Conservation (phyloP, 2,329 filamentous ascomycete species). For the Cryphonectria japonica region DNA sequence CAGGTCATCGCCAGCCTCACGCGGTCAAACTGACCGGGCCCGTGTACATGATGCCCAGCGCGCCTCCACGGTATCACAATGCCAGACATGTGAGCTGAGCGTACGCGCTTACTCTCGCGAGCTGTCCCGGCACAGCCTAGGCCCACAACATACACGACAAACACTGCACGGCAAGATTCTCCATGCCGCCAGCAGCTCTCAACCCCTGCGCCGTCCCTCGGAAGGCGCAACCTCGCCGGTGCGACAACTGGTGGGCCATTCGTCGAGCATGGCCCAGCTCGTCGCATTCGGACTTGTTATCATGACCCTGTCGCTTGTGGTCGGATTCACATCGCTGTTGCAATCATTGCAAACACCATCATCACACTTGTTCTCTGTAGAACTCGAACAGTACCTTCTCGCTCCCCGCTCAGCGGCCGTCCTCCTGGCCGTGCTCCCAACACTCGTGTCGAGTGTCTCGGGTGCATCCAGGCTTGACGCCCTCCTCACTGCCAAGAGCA, state of each 20-base stretch:
- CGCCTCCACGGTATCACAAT: neutral
- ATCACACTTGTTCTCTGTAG: constrained; percentile 14
- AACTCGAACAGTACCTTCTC: neutral
- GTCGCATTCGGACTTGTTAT: constrained; percentile 28
- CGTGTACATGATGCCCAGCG: neutral
- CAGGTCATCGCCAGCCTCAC: neutral
- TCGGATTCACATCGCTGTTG: constrained; percentile 24
- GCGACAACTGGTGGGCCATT: constrained; percentile 22
- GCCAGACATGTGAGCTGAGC: constrained; percentile 13
- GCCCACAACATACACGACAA: constrained; percentile 10
- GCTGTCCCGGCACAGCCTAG: constrained; percentile 16
- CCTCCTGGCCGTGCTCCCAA: constrained; percentile 22
- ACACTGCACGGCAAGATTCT: constrained; percentile 6
- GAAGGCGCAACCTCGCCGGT: constrained; percentile 14
- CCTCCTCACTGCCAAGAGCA: constrained; percentile 11
- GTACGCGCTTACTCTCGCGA: neutral
- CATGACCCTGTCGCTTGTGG: constrained; percentile 23
- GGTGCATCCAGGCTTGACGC: constrained; percentile 1
- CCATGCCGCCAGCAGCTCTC: constrained; percentile 21
- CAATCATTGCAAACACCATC: constrained; percentile 16
- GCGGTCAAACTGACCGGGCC: neutral
- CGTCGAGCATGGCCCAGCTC: constrained; percentile 19
- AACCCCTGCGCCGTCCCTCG: constrained; percentile 13
- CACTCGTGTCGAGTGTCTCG: constrained; percentile 6
- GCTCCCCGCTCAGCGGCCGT: neutral